Base-by-base conservation (phyloP, 2,329 filamentous ascomycete genomes). In the Rutstroemia sydowiana region DNA sequence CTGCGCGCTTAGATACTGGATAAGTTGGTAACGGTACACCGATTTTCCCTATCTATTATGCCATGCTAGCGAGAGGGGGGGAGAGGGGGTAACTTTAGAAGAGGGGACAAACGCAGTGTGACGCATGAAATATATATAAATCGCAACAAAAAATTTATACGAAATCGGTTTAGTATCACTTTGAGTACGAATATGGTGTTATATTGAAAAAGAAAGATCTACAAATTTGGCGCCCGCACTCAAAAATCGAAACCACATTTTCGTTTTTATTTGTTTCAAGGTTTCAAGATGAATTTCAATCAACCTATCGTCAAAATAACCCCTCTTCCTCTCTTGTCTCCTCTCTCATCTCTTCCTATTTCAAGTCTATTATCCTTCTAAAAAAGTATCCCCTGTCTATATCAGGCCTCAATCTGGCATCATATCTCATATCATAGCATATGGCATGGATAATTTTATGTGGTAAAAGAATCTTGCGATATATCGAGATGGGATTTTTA, bases 51-150 rank as follows among this genome's bases (percentile, higher is more conserved):
- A 21, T 20, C 39, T 42, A 42, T 32, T 13, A 51, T 16, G 42
- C 32, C 30, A 26, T 30, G 26, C 34, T 23, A 46, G 30, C 45
- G 41, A 31, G 41, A n/a, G n/a, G n/a, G n/a, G n/a, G n/a, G n/a
- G n/a, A n/a, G n/a, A n/a, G n/a, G n/a, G n/a, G n/a, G n/a, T n/a
- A n/a, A n/a, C n/a, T n/a, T n/a, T n/a, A n/a, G n/a, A n/a, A n/a
- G n/a, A n/a, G 48, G 21, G 16, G 21, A 51, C 41, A 45, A 40
- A 46, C 42, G 48, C 48, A 51, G 48, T 51, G 48, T 51, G 48
- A 51, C 48, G 42, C 48, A 51, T 51, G 48, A 40, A n/a, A n/a
- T n/a, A n/a, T n/a, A n/a, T n/a, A 26, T 26, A 26, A 16, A 46
- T 46, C 42, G 32, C 23, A 23, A 46, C 39, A 20, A 45, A 30